Evolutionary conservation across 2,329 filamentous ascomycete genomes (phyloP).

Genomic region (Hymenoscyphus fraxineus): DNA sequence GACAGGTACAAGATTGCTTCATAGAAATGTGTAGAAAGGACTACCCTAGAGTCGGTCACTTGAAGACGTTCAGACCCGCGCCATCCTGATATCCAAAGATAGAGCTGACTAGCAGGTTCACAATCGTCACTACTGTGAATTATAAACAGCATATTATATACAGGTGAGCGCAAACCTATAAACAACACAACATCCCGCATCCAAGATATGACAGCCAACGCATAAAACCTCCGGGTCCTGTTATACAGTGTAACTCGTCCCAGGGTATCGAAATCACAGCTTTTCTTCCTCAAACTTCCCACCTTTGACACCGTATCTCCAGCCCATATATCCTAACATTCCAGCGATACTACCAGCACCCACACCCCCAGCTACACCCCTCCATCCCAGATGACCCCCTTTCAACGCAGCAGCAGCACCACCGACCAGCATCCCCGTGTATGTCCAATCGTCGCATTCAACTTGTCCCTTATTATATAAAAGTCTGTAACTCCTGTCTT

Average conservation of each 20-base stretch:
- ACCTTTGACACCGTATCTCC: slow-evolving; percentile 47
- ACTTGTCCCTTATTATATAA: slow-evolving; percentile 55
- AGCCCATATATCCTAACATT: slow-evolving; percentile 46
- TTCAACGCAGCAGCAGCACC: slow-evolving; percentile 33
- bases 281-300: slow-evolving; percentile 29
- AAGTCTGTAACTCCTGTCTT: slow-evolving; percentile 59
- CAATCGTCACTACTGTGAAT: not conserved
- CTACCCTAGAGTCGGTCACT: not conserved
- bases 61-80: not conserved
- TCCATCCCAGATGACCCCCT: slow-evolving; percentile 22
- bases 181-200: not conserved
- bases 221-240: not conserved
- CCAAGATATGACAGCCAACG: not conserved
- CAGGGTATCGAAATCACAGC: not conserved
- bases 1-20: not conserved
- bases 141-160: not conserved
- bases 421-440: slow-evolving; percentile 41
- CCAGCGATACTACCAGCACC: slow-evolving; percentile 49
- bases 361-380: slow-evolving; percentile 39
- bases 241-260: not conserved
- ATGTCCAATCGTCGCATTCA: slow-evolving; percentile 53
- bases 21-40: not conserved
- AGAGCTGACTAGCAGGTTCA: not conserved
- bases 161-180: not conserved
- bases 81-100: not conserved